Base-by-base conservation (phyloP, 441 rosid genomes). In the Populus hybrid region DNA sequence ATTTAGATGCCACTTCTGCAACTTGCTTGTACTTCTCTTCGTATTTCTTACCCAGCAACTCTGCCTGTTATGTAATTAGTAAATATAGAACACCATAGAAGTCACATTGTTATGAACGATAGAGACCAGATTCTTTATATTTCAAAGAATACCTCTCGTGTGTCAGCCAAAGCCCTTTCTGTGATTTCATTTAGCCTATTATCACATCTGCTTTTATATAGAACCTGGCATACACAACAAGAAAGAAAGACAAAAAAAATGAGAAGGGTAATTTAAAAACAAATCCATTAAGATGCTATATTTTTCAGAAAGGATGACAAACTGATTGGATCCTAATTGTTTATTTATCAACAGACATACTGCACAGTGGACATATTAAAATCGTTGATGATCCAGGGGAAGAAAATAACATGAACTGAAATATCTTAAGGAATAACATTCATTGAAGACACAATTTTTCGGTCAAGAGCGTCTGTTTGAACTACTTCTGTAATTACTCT, bases 1-100 rank as follows among this genome's bases (percentile, higher is more conserved):
- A 87, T 82, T 92, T 94, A 76, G 99, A 94, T 76, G 97, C 97
- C 83, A 92, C 81, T 85, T 92, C 98, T 77, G 97, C 94, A 73
- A 94, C 99, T 89, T 96, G 99, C 87, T 89, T 94, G 87, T 94
- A 94, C 85, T 91, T 96, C 85, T 96, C 99, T 83, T 94, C 98
- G 81, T 94, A 94, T 84, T 96, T 96, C 84, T 92, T 96, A 68
- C 89, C 94, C 88, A 92, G 86, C 72, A 83, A 78, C 82, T 92
- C 98, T 32, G 96, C 99, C 99, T 96, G 85, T 76, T 82, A 75
- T 57, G 74, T 78, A 85, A 76, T 82, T 76, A 75, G 69, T 73
- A 68, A 78, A 40, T 71, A 70, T 23, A 76, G 69, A 80, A 67
- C 79, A 66, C 64, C 61, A 76, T 68, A 40, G 35, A 81, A 40